Evolutionary conservation across 2,329 filamentous ascomycete genomes (phyloP), one percentile per base, ranked within the genome.

Genomic region (Cytospora leucostoma): DNA sequence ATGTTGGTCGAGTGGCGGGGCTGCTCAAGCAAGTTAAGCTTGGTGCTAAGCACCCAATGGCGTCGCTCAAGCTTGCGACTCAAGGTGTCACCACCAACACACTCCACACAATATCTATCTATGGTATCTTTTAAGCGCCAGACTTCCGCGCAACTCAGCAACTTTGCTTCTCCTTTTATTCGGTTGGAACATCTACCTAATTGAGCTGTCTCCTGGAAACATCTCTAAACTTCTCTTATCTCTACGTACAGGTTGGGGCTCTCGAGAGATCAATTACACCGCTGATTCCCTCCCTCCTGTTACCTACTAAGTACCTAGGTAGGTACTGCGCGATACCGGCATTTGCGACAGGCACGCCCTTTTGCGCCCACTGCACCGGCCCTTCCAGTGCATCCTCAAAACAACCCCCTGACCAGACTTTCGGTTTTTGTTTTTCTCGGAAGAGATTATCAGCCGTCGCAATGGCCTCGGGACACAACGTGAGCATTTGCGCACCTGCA

Each of bases 391-490:
- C 17, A 47, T 2, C 17, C 3, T 47, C 44, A 47, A 27, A 11
- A 11, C 12, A 10, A 12, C n/a, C 44, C 11, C 44, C n/a, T 47
- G 10, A 8, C n/a, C 44, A 47, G n/a, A 11, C 12, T 37, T 11
- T 21, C 21, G 44, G 11, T 12, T 37, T 11, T 21, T 47, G 44
- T 11, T 11, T 11, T 19, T 12, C 19, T 44, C 7, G 2, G 21
- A 21, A 7, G 17, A 21, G 44, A 21, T 10, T 1, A 12, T 11
- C 19, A 47, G n/a, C n/a, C 21, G 44, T 47, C 44, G 44, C 44
- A 53, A 81, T 81, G 79, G 73, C 78, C 11, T 79, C 79, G 5
- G 75, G 79, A 68, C 78, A 80, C 65, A 78, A 80, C 73, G 79
- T 80, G 72, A 67, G 72, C 66, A 38, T 21, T 19, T 47, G n/a